Evolutionary conservation across 2,329 filamentous ascomycete species (phyloP), one percentile per base, ranked within the genome.

Genomic region (Tolypocladium sp.): DNA sequence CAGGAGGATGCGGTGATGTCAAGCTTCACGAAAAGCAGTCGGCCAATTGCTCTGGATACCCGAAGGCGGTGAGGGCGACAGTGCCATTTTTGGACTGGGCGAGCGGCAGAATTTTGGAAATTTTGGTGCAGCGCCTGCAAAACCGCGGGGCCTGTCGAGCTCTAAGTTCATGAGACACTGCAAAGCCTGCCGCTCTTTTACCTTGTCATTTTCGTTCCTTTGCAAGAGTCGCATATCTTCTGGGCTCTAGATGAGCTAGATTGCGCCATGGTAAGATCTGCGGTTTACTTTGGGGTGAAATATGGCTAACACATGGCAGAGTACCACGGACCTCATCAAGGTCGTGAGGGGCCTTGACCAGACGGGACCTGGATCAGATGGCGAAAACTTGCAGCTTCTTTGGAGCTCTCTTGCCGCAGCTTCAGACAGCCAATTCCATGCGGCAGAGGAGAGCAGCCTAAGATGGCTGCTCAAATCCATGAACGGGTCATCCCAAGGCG

Each of bases 401-500:
- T 84, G 81, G 82, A 71, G 69, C 8, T 70, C 73, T 7, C 70
- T 85, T n/a, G 73, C 76, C 5, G 71, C 74, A 2, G 73, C 74
- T 2, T 73, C 72, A 3, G 68, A 73, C 27, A 71, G 72, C 1
- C 70, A 72, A 41, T 82, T 82, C 53, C 80, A 78, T 62, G 81
- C 81, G 2, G 77, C 79, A 3, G 82, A 85, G 63, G 80, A 84
- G 64, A 82, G 78, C 60, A 79, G 84, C 57, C 66, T 89, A 59
- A 78, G 83, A 73, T 85, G 85, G 77, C 76, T 90, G 2, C 77
- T 89, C 57, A 85, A 86, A 65, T 79, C 79, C 57, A 85, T 85
- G 82, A 79, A 79, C 61, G 77, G 77, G 25, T 64, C 74, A 46
- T 70, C 73, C 30, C 73, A 74, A 38, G 70, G 76, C 42, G 78